Conservation (phyloP, 225 moss, liverwort and hornwort species). For the Takakia lepidozioides region DNA sequence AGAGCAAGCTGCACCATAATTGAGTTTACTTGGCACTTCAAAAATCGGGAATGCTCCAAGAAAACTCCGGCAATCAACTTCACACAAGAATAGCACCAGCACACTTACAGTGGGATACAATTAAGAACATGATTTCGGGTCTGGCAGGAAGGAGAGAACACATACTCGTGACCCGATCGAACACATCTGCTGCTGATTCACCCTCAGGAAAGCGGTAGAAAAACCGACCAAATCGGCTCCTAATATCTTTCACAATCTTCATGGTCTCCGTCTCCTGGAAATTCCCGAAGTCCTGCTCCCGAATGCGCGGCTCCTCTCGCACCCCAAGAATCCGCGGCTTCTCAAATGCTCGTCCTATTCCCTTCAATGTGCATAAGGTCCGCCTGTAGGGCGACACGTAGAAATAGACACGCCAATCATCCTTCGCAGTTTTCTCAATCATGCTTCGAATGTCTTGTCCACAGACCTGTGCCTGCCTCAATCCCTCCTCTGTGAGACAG, state of each 20-base stretch:
- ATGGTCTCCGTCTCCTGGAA: slow-evolving; percentile 35
- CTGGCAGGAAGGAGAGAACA: slow-evolving; percentile 2
- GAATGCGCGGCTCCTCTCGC: slow-evolving; percentile 60
- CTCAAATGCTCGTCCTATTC: slow-evolving; percentile 47
- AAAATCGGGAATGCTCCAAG: too few relatives aligned
- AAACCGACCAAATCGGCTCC: slow-evolving; percentile 42
- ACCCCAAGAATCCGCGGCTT: slow-evolving; percentile 43
- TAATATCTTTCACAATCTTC: slow-evolving; percentile 23
- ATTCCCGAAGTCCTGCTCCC: slow-evolving; percentile 63
- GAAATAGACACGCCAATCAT: slow-evolving; percentile 51
- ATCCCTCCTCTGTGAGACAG: slow-evolving; percentile 32
- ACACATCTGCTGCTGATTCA: slow-evolving; percentile 64
- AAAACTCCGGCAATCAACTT: too few relatives aligned
- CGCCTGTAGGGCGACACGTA: slow-evolving; percentile 54
- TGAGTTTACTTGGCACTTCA: too few relatives aligned
- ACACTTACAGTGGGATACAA: too few relatives aligned
- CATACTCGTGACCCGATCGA: slow-evolving; percentile 61
- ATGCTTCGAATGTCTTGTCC: slow-evolving; percentile 31
- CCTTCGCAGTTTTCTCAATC: slow-evolving; percentile 14
- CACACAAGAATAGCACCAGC: too few relatives aligned
- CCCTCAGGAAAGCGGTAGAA: slow-evolving; percentile 61
- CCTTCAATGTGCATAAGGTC: slow-evolving; percentile 49
- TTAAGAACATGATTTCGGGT: too few relatives aligned
- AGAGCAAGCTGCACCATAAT: too few relatives aligned
- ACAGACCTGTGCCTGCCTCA: slow-evolving; percentile 30